phyloP scores from a whole-genome alignment of 177 flowering plant species.

The Vitis hybrid region DNA sequence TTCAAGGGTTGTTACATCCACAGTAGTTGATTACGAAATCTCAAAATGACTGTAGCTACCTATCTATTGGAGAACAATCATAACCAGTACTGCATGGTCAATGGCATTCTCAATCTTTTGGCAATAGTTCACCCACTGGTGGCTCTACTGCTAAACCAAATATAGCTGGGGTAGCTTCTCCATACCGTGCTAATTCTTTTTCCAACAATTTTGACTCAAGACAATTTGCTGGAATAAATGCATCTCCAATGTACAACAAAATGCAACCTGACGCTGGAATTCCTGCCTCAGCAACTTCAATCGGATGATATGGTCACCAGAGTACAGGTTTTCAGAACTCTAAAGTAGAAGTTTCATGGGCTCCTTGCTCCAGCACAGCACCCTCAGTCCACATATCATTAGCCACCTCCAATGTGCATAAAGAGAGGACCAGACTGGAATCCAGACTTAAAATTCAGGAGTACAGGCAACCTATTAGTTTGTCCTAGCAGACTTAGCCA shows the following conservation, averaged over 20 bases:
- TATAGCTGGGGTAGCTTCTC: conserved; percentile 30
- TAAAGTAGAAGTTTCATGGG: conserved; percentile 32
- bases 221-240: conserved; percentile 27
- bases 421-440: conserved; percentile 66
- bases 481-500: no score
- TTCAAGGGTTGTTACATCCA: conserved; percentile 57
- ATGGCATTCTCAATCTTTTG: conserved; percentile 47
- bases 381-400: conserved; percentile 50
- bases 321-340: conserved; percentile 30
- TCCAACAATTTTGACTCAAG: conserved; percentile 34
- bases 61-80: conserved; percentile 49
- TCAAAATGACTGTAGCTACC: conserved; percentile 42
- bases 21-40: conserved; percentile 45
- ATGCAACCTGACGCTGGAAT: conserved; percentile 33
- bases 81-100: conserved; percentile 48
- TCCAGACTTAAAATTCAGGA: no score
- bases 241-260: conserved; percentile 28
- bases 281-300: conserved; percentile 21
- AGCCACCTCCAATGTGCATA: conserved; percentile 59
- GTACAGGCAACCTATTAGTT: no score
- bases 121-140: conserved; percentile 18
- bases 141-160: conserved; percentile 21
- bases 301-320: conserved; percentile 26
- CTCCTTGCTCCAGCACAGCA: conserved; percentile 44
- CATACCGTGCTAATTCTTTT: conserved; percentile 31